Conservation (phyloP, 192 early-diverging fungal species). For the Spinellus fusiger region DNA sequence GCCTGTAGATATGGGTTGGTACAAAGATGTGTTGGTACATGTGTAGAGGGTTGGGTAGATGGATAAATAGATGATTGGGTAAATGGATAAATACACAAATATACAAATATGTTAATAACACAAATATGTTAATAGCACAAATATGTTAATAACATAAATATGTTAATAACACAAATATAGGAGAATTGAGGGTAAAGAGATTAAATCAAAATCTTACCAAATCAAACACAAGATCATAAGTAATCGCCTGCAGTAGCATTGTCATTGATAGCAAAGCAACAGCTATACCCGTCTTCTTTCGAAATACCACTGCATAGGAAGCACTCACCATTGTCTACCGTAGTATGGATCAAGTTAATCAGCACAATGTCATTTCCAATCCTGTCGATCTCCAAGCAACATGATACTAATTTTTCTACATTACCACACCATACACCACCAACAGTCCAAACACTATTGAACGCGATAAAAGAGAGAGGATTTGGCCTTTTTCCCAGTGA, state of each 20-base stretch:
- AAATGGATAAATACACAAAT: too few species aligned
- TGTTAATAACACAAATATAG: too few species aligned
- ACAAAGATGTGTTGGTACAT: too few species aligned
- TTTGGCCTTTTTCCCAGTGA: slow-evolving; percentile 85
- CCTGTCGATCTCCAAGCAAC: too few species aligned
- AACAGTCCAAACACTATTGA: slow-evolving; percentile 81
- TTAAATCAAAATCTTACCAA: slow-evolving; percentile 27
- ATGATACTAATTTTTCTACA: too few species aligned
- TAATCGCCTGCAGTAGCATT: slow-evolving; percentile 84
- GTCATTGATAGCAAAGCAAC: slow-evolving; percentile 76
- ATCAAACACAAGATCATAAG: slow-evolving; percentile 91
- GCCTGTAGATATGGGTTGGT: not conserved
- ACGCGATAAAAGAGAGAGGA: slow-evolving; percentile 67
- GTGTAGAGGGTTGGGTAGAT: not conserved
- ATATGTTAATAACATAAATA: too few species aligned
- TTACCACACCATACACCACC: too few species aligned
- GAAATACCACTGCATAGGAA: slow-evolving; percentile 75
- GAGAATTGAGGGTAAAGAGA: not conserved
- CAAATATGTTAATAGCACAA: too few species aligned
- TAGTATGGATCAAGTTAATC: too few species aligned
- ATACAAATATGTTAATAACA: too few species aligned
- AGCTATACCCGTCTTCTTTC: slow-evolving; percentile 74
- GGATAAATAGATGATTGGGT: too few species aligned
- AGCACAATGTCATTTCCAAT: too few species aligned
- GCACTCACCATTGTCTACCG: slow-evolving; percentile 70